phyloP scores from a whole-genome alignment of 805 yeast species.

The Cyberlindnera mycetangii region DNA sequence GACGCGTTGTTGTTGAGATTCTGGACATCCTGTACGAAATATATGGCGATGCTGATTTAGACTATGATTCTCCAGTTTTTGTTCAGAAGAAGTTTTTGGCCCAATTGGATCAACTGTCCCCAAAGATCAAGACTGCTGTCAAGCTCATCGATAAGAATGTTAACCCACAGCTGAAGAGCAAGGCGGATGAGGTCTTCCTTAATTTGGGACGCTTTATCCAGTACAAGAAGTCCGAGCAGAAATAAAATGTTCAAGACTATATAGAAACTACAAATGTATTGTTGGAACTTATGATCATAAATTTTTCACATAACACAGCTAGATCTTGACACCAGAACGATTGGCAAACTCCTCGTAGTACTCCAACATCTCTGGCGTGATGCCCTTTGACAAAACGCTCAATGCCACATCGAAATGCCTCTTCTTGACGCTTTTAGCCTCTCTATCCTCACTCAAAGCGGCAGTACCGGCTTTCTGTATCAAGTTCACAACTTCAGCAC shows the following conservation, averaged over 20 bases:
- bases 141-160: slow-evolving; percentile 68
- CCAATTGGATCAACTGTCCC: slow-evolving; percentile 40
- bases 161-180: slow-evolving; percentile 51
- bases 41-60: slow-evolving; percentile 68
- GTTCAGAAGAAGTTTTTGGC: slow-evolving; percentile 48
- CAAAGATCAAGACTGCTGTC: slow-evolving; percentile 49
- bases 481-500: slow-evolving; percentile 88
- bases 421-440: slow-evolving; percentile 50
- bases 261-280: not conserved
- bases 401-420: slow-evolving; percentile 75
- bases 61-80: slow-evolving; percentile 68
- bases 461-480: slow-evolving; percentile 95
- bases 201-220: slow-evolving; percentile 75
- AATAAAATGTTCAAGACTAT: not conserved
- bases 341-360: slow-evolving; percentile 57
- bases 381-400: slow-evolving; percentile 66
- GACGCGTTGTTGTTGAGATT: slow-evolving; percentile 52
- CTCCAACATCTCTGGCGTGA: slow-evolving; percentile 79
- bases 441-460: slow-evolving; percentile 80
- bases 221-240: slow-evolving; percentile 57
- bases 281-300: too few relatives aligned
- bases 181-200: slow-evolving; percentile 61
- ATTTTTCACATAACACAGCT: not conserved
- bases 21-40: slow-evolving; percentile 71
- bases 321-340: slow-evolving; percentile 36